Conservation (phyloP, 1,284 basidiomycete species). For the Malassezia globosa region DNA sequence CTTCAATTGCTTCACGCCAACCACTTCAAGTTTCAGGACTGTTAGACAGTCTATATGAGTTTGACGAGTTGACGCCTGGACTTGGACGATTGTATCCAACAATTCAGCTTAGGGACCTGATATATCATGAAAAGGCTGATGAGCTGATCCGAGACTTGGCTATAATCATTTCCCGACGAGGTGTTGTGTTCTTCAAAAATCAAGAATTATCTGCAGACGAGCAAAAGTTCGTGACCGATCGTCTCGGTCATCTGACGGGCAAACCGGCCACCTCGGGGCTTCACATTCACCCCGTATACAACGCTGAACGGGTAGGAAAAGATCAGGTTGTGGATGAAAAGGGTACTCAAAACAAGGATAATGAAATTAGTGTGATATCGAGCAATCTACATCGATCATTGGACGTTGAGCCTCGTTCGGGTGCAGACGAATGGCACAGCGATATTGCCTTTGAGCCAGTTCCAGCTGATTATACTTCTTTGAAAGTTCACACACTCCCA, state of each 20-base stretch:
- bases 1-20: not conserved
- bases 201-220: slow-evolving; percentile 52
- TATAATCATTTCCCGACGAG: slow-evolving; percentile 55
- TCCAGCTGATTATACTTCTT: slow-evolving; percentile 55
- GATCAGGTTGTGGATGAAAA: slow-evolving; percentile 15
- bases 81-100: slow-evolving; percentile 50
- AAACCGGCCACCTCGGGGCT: slow-evolving; percentile 54
- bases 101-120: slow-evolving; percentile 49
- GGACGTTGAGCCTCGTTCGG: not conserved
- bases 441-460: slow-evolving; percentile 63
- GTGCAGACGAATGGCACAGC: slow-evolving; percentile 30
- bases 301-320: slow-evolving; percentile 48
- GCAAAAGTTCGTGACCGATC: slow-evolving; percentile 51
- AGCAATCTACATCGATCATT: slow-evolving; percentile 13
- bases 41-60: slow-evolving; percentile 22
- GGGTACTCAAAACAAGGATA: slow-evolving; percentile 23
- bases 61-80: slow-evolving; percentile 41
- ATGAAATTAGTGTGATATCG: slow-evolving; percentile 31
- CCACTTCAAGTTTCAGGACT: slow-evolving; percentile 12
- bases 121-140: slow-evolving; percentile 49
- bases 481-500: slow-evolving; percentile 31
- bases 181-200: slow-evolving; percentile 62
- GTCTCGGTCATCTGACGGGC: slow-evolving; percentile 55
- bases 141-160: slow-evolving; percentile 53
- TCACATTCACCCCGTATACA: slow-evolving; percentile 59